Conservation (phyloP, 768 basidiomycete genomes). For the Kwoniella sp. region DNA sequence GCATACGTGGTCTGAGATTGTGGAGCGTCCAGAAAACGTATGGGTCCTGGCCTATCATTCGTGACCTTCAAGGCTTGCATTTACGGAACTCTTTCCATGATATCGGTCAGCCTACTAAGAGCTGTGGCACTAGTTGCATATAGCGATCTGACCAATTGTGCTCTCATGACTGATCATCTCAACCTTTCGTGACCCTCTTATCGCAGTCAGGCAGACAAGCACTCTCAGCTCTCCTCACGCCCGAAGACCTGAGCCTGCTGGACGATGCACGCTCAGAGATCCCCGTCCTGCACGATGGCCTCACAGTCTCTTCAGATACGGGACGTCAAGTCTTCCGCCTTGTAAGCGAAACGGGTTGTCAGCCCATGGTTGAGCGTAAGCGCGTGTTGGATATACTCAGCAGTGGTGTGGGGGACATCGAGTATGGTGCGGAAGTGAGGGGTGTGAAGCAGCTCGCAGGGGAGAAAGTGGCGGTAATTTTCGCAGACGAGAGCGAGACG, state of each 20-base stretch:
- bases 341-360: slow-evolving; percentile 7
- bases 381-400: slow-evolving; percentile 21
- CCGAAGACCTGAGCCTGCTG: slow-evolving; percentile 8
- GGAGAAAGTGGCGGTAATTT: not conserved
- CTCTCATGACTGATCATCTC: slow-evolving; percentile 3
- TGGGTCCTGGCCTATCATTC: too few relatives aligned
- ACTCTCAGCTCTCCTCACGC: slow-evolving; percentile 8
- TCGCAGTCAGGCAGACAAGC: slow-evolving; percentile 15
- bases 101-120: too few relatives aligned
- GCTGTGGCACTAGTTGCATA: too few relatives aligned
- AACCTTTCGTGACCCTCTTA: not conserved
- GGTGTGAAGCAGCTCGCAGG: slow-evolving; percentile 1
- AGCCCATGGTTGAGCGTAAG: slow-evolving; percentile 27
- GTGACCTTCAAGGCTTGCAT: too few relatives aligned
- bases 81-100: too few relatives aligned
- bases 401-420: slow-evolving; percentile 8
- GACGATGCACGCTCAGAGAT: slow-evolving; percentile 5
- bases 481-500: slow-evolving; percentile 5
- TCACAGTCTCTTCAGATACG: slow-evolving; percentile 6
- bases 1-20: too few relatives aligned
- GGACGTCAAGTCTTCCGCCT: slow-evolving; percentile 11
- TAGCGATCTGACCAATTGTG: too few relatives aligned
- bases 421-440: slow-evolving; percentile 19
- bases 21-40: too few relatives aligned
- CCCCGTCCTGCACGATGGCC: slow-evolving; percentile 21